phyloP scores from a whole-genome alignment of 2,329 filamentous ascomycete species.

The Pseudogymnoascus sp. region DNA sequence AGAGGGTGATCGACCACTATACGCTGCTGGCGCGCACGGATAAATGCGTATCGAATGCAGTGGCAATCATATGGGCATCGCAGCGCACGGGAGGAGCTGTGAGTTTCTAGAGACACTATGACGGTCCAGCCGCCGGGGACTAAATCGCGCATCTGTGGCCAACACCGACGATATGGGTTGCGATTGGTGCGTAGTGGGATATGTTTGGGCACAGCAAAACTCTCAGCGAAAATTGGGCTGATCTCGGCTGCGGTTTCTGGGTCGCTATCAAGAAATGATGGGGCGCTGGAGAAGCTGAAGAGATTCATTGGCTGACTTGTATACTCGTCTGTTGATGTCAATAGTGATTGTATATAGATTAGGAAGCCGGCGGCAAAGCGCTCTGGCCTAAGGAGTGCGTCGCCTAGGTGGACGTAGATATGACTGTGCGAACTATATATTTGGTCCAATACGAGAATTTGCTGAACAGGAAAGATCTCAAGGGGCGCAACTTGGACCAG shows the following conservation, averaged over 20 bases:
- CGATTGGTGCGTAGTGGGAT: not conserved
- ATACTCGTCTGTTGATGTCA: not conserved
- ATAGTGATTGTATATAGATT: not conserved
- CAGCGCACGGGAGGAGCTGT: not conserved
- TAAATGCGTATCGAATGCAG: not conserved
- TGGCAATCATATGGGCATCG: not conserved
- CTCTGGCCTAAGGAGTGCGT: not conserved
- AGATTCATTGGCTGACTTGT: slow-evolving; percentile 9
- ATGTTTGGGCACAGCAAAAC: slow-evolving; percentile 8
- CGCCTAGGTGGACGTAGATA: not conserved
- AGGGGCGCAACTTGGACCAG: not conserved
- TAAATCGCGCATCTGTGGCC: not conserved
- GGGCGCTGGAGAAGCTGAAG: slow-evolving; percentile 15
- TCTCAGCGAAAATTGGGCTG: slow-evolving; percentile 15
- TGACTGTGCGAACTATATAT: not conserved
- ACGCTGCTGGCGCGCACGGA: not conserved
- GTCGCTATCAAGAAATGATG: slow-evolving; percentile 11
- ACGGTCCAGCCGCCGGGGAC: not conserved
- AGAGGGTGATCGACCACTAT: not conserved
- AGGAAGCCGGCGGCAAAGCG: not conserved
- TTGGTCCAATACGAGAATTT: not conserved
- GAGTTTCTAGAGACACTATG: not conserved
- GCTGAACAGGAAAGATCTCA: not conserved
- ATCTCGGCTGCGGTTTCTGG: slow-evolving; percentile 1
- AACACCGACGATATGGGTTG: not conserved